Conservation (phyloP, 192 early-diverging fungal genomes). For the Rhizophagus clarus region DNA sequence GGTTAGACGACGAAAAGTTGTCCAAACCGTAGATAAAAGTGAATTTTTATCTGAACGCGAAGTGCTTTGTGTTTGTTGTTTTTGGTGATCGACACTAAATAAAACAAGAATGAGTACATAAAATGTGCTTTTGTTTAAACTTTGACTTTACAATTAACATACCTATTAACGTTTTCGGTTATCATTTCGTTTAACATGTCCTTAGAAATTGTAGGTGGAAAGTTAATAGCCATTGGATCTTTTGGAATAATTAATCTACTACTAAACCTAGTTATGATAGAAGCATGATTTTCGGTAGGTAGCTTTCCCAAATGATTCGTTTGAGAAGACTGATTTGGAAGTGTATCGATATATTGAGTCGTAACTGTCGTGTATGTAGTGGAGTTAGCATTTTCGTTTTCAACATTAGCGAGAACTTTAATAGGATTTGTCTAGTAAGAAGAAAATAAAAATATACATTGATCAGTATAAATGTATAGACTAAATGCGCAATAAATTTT, state of each 20-base stretch:
- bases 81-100: not conserved
- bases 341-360: not conserved
- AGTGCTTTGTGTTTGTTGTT: not conserved
- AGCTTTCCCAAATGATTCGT: not conserved
- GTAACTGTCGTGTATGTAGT: not conserved
- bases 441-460: not conserved
- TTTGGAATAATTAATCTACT: not conserved
- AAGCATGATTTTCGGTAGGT: not conserved
- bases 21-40: slow-evolving; percentile 18
- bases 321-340: not conserved
- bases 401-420: not conserved
- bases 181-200: not conserved
- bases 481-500: not conserved
- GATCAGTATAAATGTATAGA: not conserved
- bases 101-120: not conserved
- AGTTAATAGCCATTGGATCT: slow-evolving; percentile 13
- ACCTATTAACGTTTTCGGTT: not conserved
- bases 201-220: slow-evolving; percentile 5
- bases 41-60: not conserved
- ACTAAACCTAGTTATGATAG: not conserved
- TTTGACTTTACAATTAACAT: not conserved
- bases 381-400: not conserved
- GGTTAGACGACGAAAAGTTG: slow-evolving; percentile 14
- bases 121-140: not conserved
- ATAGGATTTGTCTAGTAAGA: not conserved